Conservation (phyloP, 2,329 filamentous ascomycete species). For the Ceratocystis papillata region DNA sequence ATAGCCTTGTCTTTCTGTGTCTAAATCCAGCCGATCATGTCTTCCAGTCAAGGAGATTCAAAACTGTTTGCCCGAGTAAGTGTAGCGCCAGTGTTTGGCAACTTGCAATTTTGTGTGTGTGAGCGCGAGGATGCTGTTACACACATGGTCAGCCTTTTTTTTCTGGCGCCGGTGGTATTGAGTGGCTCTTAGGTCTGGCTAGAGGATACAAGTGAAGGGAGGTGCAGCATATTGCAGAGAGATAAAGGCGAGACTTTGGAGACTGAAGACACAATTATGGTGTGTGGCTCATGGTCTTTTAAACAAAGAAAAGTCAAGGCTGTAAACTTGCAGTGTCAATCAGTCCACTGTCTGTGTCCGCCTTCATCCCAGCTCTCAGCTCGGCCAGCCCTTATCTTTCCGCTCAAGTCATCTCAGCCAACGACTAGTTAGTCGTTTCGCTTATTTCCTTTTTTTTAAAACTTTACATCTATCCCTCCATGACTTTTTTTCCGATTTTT, state of each 20-base stretch:
- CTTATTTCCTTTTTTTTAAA: background rate
- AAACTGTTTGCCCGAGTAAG: constrained; percentile 97
- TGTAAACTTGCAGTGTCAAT: background rate
- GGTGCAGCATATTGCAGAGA: background rate
- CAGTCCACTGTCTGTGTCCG: background rate
- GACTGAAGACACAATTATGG: too few relatives aligned
- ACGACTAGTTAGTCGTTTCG: constrained; percentile 3
- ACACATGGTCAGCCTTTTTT: background rate
- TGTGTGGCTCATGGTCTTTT: too few relatives aligned
- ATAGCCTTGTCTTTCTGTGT: background rate
- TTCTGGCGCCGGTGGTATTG: background rate
- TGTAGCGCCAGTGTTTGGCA: constrained; percentile 24
- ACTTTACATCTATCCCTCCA: background rate
- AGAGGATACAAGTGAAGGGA: background rate
- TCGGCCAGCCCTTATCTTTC: background rate
- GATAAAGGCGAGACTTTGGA: background rate
- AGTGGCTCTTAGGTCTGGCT: background rate
- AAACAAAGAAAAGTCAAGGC: too few relatives aligned
- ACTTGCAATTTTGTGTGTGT: constrained; percentile 1
- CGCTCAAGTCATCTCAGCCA: background rate
- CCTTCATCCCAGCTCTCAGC: constrained; percentile 9
- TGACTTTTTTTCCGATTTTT: too few relatives aligned
- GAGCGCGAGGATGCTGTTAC: background rate
- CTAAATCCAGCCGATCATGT: background rate
- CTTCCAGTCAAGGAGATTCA: constrained; percentile 61